Conservation (phyloP, 805 yeast genomes). For the Debaryomyces maramus region DNA sequence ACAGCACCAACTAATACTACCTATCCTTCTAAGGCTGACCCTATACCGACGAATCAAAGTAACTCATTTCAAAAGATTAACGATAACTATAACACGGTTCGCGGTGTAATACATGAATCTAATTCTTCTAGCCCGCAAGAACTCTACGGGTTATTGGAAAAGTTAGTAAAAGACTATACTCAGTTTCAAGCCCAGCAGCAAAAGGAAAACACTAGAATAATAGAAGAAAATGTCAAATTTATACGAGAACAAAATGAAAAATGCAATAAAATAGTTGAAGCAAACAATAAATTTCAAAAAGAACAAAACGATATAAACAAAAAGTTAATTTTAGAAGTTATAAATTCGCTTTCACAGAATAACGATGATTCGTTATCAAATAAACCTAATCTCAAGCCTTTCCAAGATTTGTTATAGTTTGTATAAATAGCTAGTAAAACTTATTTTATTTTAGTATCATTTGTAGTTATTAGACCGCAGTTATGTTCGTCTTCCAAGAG, state of each 20-base stretch:
- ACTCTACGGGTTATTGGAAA: constrained; percentile 7
- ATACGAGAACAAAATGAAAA: constrained; percentile 6
- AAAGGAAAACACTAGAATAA: constrained; percentile 8
- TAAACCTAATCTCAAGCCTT: neutral
- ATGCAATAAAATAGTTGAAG: constrained; percentile 8
- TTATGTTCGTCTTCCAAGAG: no score
- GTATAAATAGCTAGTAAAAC: no score
- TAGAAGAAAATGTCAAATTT: constrained; percentile 8
- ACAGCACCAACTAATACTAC: neutral
- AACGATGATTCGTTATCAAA: neutral
- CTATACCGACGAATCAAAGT: neutral
- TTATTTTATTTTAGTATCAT: no score
- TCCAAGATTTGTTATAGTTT: neutral
- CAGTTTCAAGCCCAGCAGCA: constrained; percentile 5
- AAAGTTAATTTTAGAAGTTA: constrained; percentile 9
- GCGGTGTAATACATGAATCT: neutral
- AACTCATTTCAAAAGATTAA: neutral
- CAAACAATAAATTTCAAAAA: constrained; percentile 11
- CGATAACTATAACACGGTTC: neutral
- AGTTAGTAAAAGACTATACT: constrained; percentile 7
- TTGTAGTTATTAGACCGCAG: no score
- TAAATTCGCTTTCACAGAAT: constrained; percentile 1
- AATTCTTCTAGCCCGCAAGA: neutral
- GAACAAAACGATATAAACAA: constrained; percentile 13
- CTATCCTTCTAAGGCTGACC: neutral